phyloP scores from a whole-genome alignment of 495 filamentous ascomycete genomes.

The Hypoxylon lenormandii region DNA sequence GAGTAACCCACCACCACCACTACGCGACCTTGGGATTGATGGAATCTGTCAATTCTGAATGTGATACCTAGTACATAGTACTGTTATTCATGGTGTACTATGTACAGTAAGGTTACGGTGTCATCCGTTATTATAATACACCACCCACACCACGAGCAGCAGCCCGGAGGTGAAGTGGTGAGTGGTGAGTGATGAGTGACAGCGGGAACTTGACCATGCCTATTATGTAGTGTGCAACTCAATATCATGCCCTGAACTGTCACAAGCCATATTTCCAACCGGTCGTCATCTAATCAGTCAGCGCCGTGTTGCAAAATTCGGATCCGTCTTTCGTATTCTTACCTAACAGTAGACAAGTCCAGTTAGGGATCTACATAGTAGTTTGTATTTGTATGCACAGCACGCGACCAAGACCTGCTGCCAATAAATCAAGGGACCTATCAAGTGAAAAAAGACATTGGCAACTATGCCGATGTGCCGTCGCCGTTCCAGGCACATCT shows the following conservation, averaged over 20 bases:
- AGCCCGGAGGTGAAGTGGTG: background rate
- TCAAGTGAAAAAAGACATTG: slow-evolving; percentile 13
- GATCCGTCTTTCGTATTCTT: background rate
- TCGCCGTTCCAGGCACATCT: slow-evolving; percentile 12
- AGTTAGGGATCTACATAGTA: slow-evolving; percentile 24
- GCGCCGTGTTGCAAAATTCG: background rate
- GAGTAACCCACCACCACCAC: slow-evolving; percentile 32
- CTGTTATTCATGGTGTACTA: slow-evolving; percentile 11
- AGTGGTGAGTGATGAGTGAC: background rate
- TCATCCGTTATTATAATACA: slow-evolving; percentile 13
- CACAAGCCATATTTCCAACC: slow-evolving; percentile 15
- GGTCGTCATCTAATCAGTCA: slow-evolving; percentile 23
- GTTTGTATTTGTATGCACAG: slow-evolving; percentile 1
- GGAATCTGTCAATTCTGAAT: slow-evolving; percentile 19
- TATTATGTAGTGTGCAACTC: background rate
- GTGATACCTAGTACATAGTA: background rate
- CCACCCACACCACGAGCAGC: background rate
- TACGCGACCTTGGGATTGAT: slow-evolving; percentile 6
- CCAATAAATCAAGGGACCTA: slow-evolving; percentile 18
- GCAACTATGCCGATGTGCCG: slow-evolving; percentile 13
- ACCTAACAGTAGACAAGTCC: background rate
- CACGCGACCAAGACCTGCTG: slow-evolving; percentile 20
- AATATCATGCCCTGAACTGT: slow-evolving; percentile 5
- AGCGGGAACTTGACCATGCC: background rate
- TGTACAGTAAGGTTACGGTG: slow-evolving; percentile 31